Conservation (phyloP, 2,329 filamentous ascomycete genomes). For the Ascocoryne sarcoides region DNA sequence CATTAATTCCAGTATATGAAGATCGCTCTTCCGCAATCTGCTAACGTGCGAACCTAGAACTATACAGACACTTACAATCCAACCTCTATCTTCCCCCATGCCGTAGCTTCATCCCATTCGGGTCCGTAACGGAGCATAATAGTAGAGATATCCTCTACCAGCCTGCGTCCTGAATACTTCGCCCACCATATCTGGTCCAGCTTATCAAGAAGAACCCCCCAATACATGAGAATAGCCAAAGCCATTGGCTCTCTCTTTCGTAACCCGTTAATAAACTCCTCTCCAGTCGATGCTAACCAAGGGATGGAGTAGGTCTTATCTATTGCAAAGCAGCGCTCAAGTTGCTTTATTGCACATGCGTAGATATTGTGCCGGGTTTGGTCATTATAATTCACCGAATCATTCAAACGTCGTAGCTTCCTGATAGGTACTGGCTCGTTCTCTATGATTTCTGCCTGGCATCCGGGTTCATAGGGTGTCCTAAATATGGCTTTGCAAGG, state of each 20-base stretch:
- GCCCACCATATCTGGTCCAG: slow-evolving; percentile 6
- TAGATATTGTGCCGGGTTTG: not conserved
- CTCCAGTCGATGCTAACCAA: not conserved
- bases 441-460: not conserved
- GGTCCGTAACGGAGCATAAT: not conserved
- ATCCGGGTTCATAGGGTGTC: not conserved
- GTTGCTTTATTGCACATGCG: not conserved
- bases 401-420: not conserved
- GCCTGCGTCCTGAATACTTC: slow-evolving; percentile 1
- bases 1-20: too few relatives aligned
- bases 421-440: too few relatives aligned
- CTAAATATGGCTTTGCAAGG: not conserved
- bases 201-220: slow-evolving; percentile 4
- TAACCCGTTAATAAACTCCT: slow-evolving; percentile 4
- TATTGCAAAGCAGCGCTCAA: not conserved
- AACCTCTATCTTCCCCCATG: not conserved
- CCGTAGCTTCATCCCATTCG: not conserved
- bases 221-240: slow-evolving; percentile 5
- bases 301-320: not conserved
- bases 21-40: too few relatives aligned
- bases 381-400: not conserved
- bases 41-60: too few relatives aligned
- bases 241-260: slow-evolving; percentile 6
- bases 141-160: slow-evolving; percentile 3
- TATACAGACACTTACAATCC: too few relatives aligned